Evolutionary conservation across 2,329 filamentous ascomycete genomes (phyloP), one percentile per base, ranked within the genome.

Genomic region (Lizonia empirigonia): DNA sequence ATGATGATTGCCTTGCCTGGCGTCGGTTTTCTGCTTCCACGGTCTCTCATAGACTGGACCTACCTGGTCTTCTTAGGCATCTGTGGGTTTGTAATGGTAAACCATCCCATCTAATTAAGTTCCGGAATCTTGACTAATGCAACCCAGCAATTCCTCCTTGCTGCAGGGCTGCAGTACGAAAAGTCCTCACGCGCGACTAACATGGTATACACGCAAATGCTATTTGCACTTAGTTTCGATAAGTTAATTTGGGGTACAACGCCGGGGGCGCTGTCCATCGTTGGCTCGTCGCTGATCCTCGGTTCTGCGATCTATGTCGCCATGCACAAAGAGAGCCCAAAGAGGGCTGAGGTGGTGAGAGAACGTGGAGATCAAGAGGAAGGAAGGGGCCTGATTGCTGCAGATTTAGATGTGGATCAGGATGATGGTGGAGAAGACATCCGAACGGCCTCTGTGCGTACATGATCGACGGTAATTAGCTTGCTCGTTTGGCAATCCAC

Each of bases 71-170:
- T 86, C 29, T 76, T 96, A 4, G 90, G 89, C 0, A 65, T 84
- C 0, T 87, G 87, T 58, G 92, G 92, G 0, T 93, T 96, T 67
- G 70, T 88, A 18, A 88, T 93, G 83, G 76, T 78, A 62, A 45
- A 74, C 62, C 3, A 3, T 5, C 7, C 9, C 22, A 6, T 19
- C 10, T 30, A 2, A 35, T 4, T 1, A 18, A 15, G 19, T 0
- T 7, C 2, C 19, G 9, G 6, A 1, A 1, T 13, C 15, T 7
- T n/a, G 13, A 27, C 18, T 38, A 8, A 36, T 13, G 1, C 9
- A 2, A 2, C 5, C 8, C 38, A 79, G 77, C 92, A 96, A 80
- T 91, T 91, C 60, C 79, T 95, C n/a, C 77, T 95, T 15, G 94
- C 91, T 1, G 82, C 84, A 0, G 91, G 90, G 0, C 75, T 97